phyloP scores from a whole-genome alignment of 805 yeast genomes.

The Yarrowia osloensis region DNA sequence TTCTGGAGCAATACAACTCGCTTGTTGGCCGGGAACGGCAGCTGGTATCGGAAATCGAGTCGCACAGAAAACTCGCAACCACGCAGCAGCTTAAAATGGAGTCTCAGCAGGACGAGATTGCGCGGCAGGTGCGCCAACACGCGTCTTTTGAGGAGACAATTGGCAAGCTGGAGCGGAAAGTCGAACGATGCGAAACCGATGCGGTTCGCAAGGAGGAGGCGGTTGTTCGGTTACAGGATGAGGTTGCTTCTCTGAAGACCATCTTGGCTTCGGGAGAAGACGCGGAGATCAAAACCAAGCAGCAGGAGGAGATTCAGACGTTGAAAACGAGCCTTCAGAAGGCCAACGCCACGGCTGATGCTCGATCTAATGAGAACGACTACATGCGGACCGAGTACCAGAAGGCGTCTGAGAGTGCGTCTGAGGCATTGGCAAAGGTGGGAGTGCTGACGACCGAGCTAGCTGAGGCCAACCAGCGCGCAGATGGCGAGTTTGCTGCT shows the following conservation, averaged over 20 bases:
- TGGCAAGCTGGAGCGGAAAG: constrained; percentile 36
- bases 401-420: constrained; percentile 40
- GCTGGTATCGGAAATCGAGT: constrained; percentile 49
- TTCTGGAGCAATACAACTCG: constrained; percentile 22
- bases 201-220: constrained; percentile 35
- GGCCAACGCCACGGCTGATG: constrained; percentile 49
- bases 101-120: constrained; percentile 49
- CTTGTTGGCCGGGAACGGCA: constrained; percentile 21
- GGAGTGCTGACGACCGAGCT: constrained; percentile 38
- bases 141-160: constrained; percentile 41
- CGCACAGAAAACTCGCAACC: constrained; percentile 47
- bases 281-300: constrained; percentile 40
- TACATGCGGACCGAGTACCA: constrained; percentile 49
- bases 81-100: constrained; percentile 49
- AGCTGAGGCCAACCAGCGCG: constrained; percentile 34
- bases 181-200: constrained; percentile 37
- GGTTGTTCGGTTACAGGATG: constrained; percentile 40
- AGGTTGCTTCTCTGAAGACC: constrained; percentile 40
- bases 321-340: constrained; percentile 51
- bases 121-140: constrained; percentile 51
- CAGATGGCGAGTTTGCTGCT: constrained; percentile 38
- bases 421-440: constrained; percentile 40
- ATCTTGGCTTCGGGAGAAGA: constrained; percentile 36
- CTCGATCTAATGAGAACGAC: constrained; percentile 57
- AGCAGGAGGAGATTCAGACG: constrained; percentile 49